Evolutionary conservation across 345 rosid species (phyloP), one percentile per base, ranked within the genome.

Genomic region (Brassica rapa): DNA sequence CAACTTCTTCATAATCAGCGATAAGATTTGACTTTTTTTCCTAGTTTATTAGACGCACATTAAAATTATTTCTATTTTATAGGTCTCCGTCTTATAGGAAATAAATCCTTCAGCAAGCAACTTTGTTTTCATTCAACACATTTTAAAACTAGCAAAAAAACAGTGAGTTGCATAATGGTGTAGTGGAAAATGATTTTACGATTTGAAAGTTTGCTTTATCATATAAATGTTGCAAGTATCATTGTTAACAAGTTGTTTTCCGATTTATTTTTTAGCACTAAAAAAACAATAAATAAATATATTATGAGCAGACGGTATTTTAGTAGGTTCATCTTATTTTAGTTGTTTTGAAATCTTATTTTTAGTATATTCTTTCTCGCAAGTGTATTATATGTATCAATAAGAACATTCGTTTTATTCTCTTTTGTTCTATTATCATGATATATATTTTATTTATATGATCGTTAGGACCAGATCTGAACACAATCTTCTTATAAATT

Each of bases 1-100:
- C 19, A 49, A 49, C 55, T 49, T 49, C 35, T 70, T 49, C 6
- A 19, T 55, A 21, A 69, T 32, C 9, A 55, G 14, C 62, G 67
- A 39, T 65, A 14, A 59, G 35, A 21, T 78, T 66, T 66, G 72
- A 72, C 77, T 21, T 37, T 43, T 43, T n/a, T 49, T 49, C n/a
- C 16, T 46, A 43, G 57, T 57, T 6, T 62, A 32, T 7, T 51
- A 33, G 21, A 29, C 25, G 19, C 12, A 21, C 6, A 37, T 0
- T 46, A 14, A 39, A 59, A 0, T 8, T 46, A 14, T 8, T 3
- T 66, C 9, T 39, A 12, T 16, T 30, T 49, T 49, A 6, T 60
- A 56, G 59, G 41, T 66, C 27, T 25, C 27, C 27, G 27, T 25
- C 3, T 39, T 30, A 67, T 66, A 30, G 24, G 19, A 74, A 65